Evolutionary conservation across 106 monocot species (phyloP).

Genomic region (Dioscorea alata): DNA sequence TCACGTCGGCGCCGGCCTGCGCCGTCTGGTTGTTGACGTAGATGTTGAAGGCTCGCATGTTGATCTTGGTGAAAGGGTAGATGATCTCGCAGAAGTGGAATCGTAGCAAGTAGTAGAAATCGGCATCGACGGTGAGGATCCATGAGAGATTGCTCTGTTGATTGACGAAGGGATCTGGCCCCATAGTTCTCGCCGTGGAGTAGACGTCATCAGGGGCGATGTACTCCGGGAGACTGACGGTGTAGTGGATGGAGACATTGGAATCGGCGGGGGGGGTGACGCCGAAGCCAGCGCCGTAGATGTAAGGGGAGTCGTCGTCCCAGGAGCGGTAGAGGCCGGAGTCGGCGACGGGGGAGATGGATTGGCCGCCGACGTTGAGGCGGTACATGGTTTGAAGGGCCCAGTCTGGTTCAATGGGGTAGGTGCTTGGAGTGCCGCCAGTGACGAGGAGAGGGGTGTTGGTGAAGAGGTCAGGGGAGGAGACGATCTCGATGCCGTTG

Average conservation of each 20-base stretch:
- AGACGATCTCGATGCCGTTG: constrained; percentile 78
- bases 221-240: constrained; percentile 18
- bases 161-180: constrained; percentile 25
- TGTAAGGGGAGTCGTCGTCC: constrained; percentile 45
- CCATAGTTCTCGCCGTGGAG: constrained; percentile 69
- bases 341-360: constrained; percentile 33
- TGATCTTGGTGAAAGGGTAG: constrained; percentile 35
- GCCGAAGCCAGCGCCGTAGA: constrained; percentile 43
- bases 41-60: constrained; percentile 45
- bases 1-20: constrained; percentile 28
- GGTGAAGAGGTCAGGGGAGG: constrained; percentile 45
- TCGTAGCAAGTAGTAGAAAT: constrained; percentile 58
- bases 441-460: constrained; percentile 15
- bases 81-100: constrained; percentile 82
- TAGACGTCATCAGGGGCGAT: constrained; percentile 66
- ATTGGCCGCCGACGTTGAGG: constrained; percentile 73
- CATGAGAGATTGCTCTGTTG: constrained; percentile 73
- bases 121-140: constrained; percentile 51
- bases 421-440: not conserved
- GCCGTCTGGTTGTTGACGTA: constrained; percentile 58
- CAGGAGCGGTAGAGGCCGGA: constrained; percentile 46
- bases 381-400: constrained; percentile 60
- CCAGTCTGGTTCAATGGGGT: constrained; percentile 15
- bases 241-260: constrained; percentile 53
- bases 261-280: constrained; percentile 38